Percentiles rank a stretch among this genome's conserved stretches.
phyloP scores from a whole-genome alignment of 805 yeast genomes.

The Candida verbasci region DNA sequence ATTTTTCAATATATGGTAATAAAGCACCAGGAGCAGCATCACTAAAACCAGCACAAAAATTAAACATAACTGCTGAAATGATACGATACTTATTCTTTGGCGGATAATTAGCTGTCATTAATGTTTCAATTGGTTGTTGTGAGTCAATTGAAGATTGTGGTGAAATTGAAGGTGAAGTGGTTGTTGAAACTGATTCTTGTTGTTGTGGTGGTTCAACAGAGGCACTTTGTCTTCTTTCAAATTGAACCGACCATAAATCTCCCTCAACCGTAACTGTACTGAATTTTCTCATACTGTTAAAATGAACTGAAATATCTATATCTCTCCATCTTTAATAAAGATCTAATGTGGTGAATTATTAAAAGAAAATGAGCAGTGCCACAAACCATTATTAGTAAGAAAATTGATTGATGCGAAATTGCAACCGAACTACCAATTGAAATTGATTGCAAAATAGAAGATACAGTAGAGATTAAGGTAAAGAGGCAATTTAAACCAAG shows the following conservation, averaged over 20 bases:
- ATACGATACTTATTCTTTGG: constrained; percentile 41
- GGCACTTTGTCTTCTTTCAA: neutral
- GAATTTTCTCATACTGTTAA: constrained; percentile 1
- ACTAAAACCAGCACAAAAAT: constrained; percentile 38
- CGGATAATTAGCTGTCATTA: constrained; percentile 40
- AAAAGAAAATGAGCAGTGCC: neutral
- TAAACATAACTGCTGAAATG: constrained; percentile 37
- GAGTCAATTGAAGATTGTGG: neutral
- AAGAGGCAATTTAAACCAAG: no score
- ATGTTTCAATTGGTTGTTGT: neutral
- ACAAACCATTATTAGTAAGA: no score
- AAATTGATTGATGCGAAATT: neutral
- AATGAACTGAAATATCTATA: neutral
- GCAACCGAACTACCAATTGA: neutral
- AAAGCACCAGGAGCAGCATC: constrained; percentile 62
- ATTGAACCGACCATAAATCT: neutral
- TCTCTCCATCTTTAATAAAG: no score
- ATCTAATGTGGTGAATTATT: no score
- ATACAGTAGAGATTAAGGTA: no score
- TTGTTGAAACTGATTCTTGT: no score
- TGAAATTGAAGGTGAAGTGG: no score
- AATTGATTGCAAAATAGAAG: no score
- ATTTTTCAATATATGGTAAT: constrained; percentile 48
- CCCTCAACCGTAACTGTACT: neutral
- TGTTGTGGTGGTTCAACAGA: no score